Percentiles rank a stretch among this genome's conserved stretches.
Evolutionary conservation across 2,329 filamentous ascomycete genomes (phyloP).

Genomic region (Simplicillium sp.): DNA sequence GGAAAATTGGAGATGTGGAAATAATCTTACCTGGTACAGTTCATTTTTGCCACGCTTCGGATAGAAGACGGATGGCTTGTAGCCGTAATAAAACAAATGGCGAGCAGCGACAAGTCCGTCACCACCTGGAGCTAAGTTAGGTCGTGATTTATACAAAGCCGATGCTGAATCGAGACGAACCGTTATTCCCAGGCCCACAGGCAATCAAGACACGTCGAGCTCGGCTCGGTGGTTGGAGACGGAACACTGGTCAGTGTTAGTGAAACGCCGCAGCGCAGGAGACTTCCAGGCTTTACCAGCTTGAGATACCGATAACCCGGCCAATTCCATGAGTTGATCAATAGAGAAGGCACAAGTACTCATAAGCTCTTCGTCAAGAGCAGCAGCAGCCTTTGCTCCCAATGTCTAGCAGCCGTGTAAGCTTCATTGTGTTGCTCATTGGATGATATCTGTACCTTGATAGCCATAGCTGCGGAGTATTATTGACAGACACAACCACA

Average conservation of each 20-base stretch:
- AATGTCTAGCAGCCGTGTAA: constrained; percentile 54
- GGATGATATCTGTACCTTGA: too few species aligned
- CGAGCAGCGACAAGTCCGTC: constrained; percentile 92
- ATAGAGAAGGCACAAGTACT: constrained; percentile 78
- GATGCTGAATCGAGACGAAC: constrained; percentile 24
- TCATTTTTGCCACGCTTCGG: constrained; percentile 88
- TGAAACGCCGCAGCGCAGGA: not conserved
- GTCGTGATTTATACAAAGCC: not conserved
- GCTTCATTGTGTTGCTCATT: too few species aligned
- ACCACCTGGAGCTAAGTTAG: constrained; percentile 52
- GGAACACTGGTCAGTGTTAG: constrained; percentile 52
- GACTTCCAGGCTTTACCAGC: constrained; percentile 45
- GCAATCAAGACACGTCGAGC: constrained; percentile 73
- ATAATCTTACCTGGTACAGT: constrained; percentile 61
- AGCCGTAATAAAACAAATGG: constrained; percentile 87
- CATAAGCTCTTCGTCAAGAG: constrained; percentile 92
- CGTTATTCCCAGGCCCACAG: constrained; percentile 78
- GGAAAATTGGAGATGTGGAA: constrained; percentile 1
- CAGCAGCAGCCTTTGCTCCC: constrained; percentile 75
- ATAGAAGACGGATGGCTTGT: constrained; percentile 81
- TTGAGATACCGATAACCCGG: constrained; percentile 86
- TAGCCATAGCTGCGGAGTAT: too few species aligned
- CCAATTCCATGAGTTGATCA: constrained; percentile 95
- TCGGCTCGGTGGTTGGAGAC: constrained; percentile 64
- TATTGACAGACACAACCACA: too few species aligned